Conservation (phyloP, 1,284 basidiomycete species). For the Lignosus rhinocerotis region DNA sequence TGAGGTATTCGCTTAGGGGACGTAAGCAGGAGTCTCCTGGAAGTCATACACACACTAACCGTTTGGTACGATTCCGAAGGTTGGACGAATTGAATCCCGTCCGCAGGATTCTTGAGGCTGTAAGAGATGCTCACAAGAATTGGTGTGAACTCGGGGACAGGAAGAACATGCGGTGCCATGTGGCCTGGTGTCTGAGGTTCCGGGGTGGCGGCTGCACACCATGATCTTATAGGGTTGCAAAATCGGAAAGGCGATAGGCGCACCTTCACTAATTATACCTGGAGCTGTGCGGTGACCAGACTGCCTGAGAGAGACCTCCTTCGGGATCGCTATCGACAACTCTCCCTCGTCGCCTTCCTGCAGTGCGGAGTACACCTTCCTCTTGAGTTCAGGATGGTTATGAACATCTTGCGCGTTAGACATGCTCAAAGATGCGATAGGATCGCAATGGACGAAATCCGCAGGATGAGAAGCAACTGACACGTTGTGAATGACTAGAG, state of each 20-base stretch:
- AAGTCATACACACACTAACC: conserved; percentile 50
- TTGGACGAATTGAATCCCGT: conserved; percentile 86
- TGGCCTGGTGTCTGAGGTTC: conserved; percentile 74
- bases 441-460: conserved; percentile 78
- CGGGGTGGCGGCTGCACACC: conserved; percentile 62
- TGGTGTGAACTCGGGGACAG: conserved; percentile 70
- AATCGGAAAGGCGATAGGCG: conserved; percentile 9
- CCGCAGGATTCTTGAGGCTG: conserved; percentile 76
- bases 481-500: conserved; percentile 71
- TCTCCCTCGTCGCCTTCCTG: conserved; percentile 94
- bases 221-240: conserved; percentile 1
- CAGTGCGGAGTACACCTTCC: conserved; percentile 87
- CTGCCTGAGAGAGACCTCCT: conserved; percentile 72
- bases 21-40: conserved; percentile 20
- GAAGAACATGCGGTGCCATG: conserved; percentile 40
- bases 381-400: conserved; percentile 91
- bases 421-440: conserved; percentile 69
- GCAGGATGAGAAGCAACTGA: conserved; percentile 67
- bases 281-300: conserved; percentile 46
- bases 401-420: conserved; percentile 82
- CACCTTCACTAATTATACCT: conserved; percentile 51
- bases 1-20: conserved; percentile 81
- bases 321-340: conserved; percentile 87
- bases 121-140: conserved; percentile 80
- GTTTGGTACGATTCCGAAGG: conserved; percentile 83